Evolutionary conservation across 2,329 filamentous ascomycete genomes (phyloP).

Genomic region (Colletotrichum liaoningense): DNA sequence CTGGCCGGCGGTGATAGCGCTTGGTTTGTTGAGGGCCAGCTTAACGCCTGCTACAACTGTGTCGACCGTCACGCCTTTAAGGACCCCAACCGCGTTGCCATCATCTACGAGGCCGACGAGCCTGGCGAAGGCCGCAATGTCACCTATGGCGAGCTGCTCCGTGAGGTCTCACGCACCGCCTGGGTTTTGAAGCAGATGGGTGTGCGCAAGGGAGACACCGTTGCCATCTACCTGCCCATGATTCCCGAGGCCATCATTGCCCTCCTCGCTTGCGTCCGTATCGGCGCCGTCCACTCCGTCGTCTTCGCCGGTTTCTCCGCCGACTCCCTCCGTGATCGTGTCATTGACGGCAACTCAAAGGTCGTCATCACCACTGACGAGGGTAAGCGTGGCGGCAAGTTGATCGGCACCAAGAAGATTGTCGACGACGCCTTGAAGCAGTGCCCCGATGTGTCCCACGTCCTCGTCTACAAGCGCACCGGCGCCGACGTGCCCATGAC

Average conservation of each 20-base stretch:
- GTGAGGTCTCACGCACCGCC: constrained; percentile 88
- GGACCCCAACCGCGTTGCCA: constrained; percentile 91
- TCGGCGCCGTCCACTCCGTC: constrained; percentile 96
- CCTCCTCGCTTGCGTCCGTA: constrained; percentile 89
- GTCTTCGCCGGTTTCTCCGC: constrained; percentile 98
- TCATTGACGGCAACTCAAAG: constrained; percentile 89
- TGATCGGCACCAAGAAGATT: constrained; percentile 98
- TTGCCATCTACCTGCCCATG: constrained; percentile 98
- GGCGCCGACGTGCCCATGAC: constrained; percentile 94
- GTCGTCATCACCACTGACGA: constrained; percentile 98
- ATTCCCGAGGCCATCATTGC: constrained; percentile 95
- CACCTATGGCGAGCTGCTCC: constrained; percentile 92
- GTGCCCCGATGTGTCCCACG: constrained; percentile 87
- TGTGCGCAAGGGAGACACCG: constrained; percentile 95
- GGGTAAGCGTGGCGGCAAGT: constrained; percentile 96
- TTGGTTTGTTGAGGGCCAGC: constrained; percentile 93
- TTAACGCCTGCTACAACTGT: constrained; percentile 98
- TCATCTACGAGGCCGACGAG: constrained; percentile 99
- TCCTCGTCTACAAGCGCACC: constrained; percentile 94
- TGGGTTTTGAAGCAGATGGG: constrained; percentile 95
- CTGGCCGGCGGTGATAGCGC: constrained; percentile 85
- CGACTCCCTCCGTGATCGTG: constrained; percentile 94
- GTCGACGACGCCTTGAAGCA: constrained; percentile 97
- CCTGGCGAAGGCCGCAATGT: constrained; percentile 86
- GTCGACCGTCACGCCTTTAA: constrained; percentile 97